Conservation (phyloP, 2,329 filamentous ascomycete genomes). For the Neonectria sp. region DNA sequence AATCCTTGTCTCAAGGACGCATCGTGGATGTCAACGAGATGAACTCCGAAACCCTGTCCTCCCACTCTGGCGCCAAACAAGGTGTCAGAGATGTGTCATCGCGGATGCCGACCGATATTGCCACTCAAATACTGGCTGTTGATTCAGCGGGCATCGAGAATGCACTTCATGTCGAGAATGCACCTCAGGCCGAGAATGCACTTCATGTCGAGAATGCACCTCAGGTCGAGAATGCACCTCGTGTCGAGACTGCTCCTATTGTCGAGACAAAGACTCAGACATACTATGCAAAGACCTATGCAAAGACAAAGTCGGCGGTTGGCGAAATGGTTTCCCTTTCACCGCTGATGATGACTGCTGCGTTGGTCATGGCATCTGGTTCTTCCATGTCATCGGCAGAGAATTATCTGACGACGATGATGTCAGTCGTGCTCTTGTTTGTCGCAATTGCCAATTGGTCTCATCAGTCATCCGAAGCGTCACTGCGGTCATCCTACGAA, state of each 20-base stretch:
- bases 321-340: background rate
- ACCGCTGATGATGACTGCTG: background rate
- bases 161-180: background rate
- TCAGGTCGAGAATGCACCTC: background rate
- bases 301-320: background rate
- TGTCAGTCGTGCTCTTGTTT: slow-evolving; percentile 3
- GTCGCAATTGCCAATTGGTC: slow-evolving; percentile 7
- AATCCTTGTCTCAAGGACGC: background rate
- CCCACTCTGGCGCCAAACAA: background rate
- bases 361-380: background rate
- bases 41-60: background rate
- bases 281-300: background rate
- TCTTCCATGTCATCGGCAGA: background rate
- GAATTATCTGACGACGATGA: background rate
- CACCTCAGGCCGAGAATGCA: background rate
- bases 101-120: no score
- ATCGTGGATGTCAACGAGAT: background rate
- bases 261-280: background rate
- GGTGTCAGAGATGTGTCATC: background rate
- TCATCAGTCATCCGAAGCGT: background rate
- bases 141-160: background rate
- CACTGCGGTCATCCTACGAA: background rate
- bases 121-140: background rate
- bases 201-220: background rate
- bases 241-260: background rate